Evolutionary conservation across 805 yeast genomes (phyloP).

Genomic region (Monosporozyma aerobia): DNA sequence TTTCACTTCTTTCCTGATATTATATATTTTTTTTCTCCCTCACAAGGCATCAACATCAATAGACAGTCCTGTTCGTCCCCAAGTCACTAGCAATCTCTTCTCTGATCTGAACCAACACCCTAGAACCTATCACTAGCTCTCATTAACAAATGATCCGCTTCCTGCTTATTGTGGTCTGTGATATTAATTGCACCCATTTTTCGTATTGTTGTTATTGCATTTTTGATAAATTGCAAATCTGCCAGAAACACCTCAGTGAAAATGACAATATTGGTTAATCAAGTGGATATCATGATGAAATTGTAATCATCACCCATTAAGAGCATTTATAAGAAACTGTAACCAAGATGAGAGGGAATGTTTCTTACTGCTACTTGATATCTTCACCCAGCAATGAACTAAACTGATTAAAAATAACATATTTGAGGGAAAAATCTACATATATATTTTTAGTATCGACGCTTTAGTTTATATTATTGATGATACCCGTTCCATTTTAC

Average conservation of each 20-base stretch:
- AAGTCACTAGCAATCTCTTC: not conserved
- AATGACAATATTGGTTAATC: not conserved
- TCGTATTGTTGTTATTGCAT: not conserved
- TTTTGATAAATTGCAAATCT: not conserved
- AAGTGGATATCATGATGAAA: not conserved
- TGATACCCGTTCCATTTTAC: not conserved
- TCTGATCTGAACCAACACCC: not conserved
- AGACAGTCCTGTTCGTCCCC: not conserved
- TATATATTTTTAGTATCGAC: not conserved
- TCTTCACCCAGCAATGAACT: not conserved
- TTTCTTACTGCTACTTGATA: not conserved
- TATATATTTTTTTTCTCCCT: not conserved
- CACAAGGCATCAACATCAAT: not conserved
- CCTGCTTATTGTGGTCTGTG: not conserved
- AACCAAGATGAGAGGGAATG: not conserved
- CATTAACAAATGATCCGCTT: not conserved
- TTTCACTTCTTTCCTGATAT: not conserved
- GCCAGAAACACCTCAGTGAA: not conserved
- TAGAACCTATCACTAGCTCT: too few relatives aligned
- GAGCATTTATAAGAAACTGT: not conserved
- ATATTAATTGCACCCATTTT: not conserved
- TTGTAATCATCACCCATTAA: not conserved
- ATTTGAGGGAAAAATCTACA: not conserved
- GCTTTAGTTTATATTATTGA: not conserved
- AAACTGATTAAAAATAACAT: not conserved